A percentile compares a stretch with the other conserved stretches of the same genome.
phyloP scores from a whole-genome alignment of 371 early-diverging fungal species.

The Blakeslea trispora region DNA sequence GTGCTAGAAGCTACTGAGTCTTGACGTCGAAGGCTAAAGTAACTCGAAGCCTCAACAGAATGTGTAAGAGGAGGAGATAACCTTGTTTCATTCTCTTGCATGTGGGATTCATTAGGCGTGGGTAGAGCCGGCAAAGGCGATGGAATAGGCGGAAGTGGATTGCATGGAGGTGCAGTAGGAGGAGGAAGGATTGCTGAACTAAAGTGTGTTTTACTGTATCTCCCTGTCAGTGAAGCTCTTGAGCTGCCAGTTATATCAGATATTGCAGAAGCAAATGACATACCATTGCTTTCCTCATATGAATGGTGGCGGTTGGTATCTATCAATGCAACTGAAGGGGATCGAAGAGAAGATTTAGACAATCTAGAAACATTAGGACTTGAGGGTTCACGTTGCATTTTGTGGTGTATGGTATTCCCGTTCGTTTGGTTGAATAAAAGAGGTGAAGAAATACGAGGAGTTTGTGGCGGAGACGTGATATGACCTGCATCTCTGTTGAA shows the following conservation, averaged over 20 bases:
- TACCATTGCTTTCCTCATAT: slow-evolving; percentile 25
- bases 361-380: slow-evolving; percentile 28
- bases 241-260: slow-evolving; percentile 20
- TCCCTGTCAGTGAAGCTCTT: slow-evolving; percentile 14
- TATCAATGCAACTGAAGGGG: slow-evolving; percentile 17
- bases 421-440: slow-evolving; percentile 11
- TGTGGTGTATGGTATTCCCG: slow-evolving; percentile 23
- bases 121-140: slow-evolving; percentile 35
- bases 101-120: neutral
- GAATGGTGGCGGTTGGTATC: slow-evolving; percentile 4
- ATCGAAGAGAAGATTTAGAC: slow-evolving; percentile 38
- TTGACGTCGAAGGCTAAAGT: slow-evolving; percentile 20
- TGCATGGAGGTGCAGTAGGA: slow-evolving; percentile 51
- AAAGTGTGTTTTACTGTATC: slow-evolving; percentile 11
- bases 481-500: slow-evolving; percentile 24
- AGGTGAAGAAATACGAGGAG: slow-evolving; percentile 32
- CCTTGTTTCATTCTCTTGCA: slow-evolving; percentile 3
- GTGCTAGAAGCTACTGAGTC: slow-evolving; percentile 26
- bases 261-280: slow-evolving; percentile 24
- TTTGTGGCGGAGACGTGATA: slow-evolving; percentile 44
- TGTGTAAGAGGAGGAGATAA: slow-evolving; percentile 14
- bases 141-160: slow-evolving; percentile 55
- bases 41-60: neutral
- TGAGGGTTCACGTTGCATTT: slow-evolving; percentile 31
- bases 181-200: slow-evolving; percentile 29